These are phyloP conservation scores for Protostelium mycophagum DNA, from an alignment of 78 protist species.

Conservation along the genomic window DNA sequence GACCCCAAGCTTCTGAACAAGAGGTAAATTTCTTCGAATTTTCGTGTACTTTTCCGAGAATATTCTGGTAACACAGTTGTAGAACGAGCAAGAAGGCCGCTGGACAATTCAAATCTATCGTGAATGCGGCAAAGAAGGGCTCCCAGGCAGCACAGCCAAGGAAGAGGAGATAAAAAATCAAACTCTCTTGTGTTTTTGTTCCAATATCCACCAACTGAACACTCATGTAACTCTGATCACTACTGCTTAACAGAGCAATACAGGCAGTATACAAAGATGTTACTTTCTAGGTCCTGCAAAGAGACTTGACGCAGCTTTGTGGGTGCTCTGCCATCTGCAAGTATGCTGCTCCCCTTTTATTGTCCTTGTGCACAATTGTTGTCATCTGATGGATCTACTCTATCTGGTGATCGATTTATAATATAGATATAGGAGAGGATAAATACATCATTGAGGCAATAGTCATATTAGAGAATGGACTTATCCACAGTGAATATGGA, in stretches of 20 bases:
- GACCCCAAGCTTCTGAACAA: constrained; percentile 46
- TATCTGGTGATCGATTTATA: not conserved
- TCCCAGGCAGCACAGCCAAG: not conserved
- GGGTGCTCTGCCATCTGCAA: too few species aligned
- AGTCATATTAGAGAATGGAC: not conserved
- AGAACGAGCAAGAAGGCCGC: not conserved
- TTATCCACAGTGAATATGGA: not conserved
- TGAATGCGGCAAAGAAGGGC: not conserved
- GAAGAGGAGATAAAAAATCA: not conserved
- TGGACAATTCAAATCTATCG: not conserved
- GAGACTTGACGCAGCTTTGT: too few species aligned
- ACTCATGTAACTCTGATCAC: too few species aligned
- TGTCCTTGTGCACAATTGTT: too few species aligned
- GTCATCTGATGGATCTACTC: too few species aligned
- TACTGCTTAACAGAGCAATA: too few species aligned
- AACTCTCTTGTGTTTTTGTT: too few species aligned
- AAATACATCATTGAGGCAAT: not conserved
- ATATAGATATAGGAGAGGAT: not conserved
- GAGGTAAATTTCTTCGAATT: not conserved
- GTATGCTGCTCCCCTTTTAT: too few species aligned
- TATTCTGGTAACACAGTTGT: too few species aligned
- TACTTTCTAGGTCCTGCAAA: too few species aligned
- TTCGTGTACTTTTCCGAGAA: not conserved
- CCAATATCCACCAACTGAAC: too few species aligned
- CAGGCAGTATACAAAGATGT: too few species aligned